Evolutionary conservation across 345 rosid genomes (phyloP), one percentile per base, ranked within the genome.

Genomic region (Salix dunnii): DNA sequence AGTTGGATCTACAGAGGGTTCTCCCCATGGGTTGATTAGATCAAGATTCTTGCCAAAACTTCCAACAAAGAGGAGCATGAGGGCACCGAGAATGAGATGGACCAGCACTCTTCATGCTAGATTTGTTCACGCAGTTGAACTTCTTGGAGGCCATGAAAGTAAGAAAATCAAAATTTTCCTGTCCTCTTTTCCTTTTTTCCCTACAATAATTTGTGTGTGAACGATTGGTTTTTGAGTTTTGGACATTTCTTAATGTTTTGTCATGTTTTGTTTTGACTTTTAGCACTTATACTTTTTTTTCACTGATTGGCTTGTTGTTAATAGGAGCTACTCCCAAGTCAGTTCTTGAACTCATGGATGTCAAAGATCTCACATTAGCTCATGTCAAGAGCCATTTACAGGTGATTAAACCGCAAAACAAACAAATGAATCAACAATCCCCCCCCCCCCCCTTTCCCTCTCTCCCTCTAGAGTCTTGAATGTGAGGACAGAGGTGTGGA

Each of bases 131-230:
- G 94, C 94, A 12, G 98, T 93, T 23, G 97, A 93, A 85, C 94
- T 90, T 72, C 92, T 93, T 35, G 98, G 98, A 58, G 98, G 98
- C 82, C 97, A 93, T 84, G 98, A 93, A 88, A 90, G 98, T 93
- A 88, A 73, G 23, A 13, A 58, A 1, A 25, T 69, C 3, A 66
- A 21, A 83, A 60, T 43, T 23, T 23, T 38, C 53, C 4, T 62
- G 63, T 43, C 9, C 20, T 49, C 25, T 23, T 30, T 49, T 61
- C 18, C 2, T 17, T 35, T 35, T 25, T 67, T 58, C 66, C 33
- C 27, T 38, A 2, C 23, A 77, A 9, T 28, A 70, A 68, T 79
- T 33, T 63, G 36, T 2, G 74, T 75, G 4, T 65, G 30, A 36
- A 27, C 7, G 18, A 27, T 64, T 30, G 43, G 38, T 65, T 7